Evolutionary conservation across 441 rosid genomes (phyloP), one percentile per base, ranked within the genome.

Genomic region (Melastoma candidum): DNA sequence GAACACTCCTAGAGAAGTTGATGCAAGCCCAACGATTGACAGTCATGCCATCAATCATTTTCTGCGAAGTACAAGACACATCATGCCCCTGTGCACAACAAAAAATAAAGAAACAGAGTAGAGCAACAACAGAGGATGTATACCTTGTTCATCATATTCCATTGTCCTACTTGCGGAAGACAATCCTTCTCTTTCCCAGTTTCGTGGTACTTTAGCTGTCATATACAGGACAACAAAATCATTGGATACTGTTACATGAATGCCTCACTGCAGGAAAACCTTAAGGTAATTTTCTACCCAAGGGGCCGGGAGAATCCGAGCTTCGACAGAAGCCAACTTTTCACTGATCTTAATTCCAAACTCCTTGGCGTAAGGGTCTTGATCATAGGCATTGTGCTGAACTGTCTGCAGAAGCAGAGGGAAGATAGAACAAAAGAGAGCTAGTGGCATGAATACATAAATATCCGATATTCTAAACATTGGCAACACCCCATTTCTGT

Each of bases 71-170:
- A 17, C 22, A 17, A 17, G 22, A 17, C 22, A 17, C 22, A 17
- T 17, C 22, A 17, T 17, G 22, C 22, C 22, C 22, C 22, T 17
- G 22, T 17, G 22, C 22, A 17, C 22, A 17, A 17, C 22, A 17
- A 17, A 36, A 36, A 36, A 36, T 4, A 6, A 36, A 36, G 8
- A 36, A 9, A 36, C 7, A 4, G 8, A 36, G 41, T 36, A 36
- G 8, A 36, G 8, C 41, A 17, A 17, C 22, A 17, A 17, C 41
- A 4, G 41, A 36, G 7, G 7, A 36, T 36, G 41, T 36, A 27
- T 74, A 85, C 95, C 88, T 93, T 93, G 77, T 93, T 93, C 97
- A 93, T 84, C 98, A 93, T 93, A 69, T 88, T 93, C 98, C 98
- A 93, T 53, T 93, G 98, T 58, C 98, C 98, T 8, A 93, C 95